A percentile compares a stretch with the other conserved stretches of the same genome.
These are phyloP conservation scores for Calonectria pseudoreteaudii DNA, from an alignment of 2,329 filamentous ascomycete species.

Conservation along the genomic window DNA sequence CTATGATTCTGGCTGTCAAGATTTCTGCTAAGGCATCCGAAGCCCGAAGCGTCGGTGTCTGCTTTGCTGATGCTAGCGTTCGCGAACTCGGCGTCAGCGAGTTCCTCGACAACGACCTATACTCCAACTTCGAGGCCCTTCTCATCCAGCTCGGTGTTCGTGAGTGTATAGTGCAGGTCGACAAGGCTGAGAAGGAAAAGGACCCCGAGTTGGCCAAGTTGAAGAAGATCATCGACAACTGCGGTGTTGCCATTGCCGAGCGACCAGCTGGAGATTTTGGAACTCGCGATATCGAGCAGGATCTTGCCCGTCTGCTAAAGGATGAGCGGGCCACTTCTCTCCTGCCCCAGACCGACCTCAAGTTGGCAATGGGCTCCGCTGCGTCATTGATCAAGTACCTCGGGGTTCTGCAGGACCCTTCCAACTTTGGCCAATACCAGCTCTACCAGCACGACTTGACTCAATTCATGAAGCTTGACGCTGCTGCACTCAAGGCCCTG, in stretches of 20 bases:
- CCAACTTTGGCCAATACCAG: constrained; percentile 97
- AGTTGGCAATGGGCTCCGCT: constrained; percentile 95
- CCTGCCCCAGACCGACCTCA: constrained; percentile 90
- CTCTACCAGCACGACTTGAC: constrained; percentile 97
- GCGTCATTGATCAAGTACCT: constrained; percentile 96
- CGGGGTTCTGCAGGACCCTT: constrained; percentile 87
- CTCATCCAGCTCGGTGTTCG: constrained; percentile 96
- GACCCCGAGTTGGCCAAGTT: constrained; percentile 91
- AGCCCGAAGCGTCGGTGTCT: constrained; percentile 89
- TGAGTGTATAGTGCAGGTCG: constrained; percentile 88
- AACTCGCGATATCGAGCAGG: constrained; percentile 94
- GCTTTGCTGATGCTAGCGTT: constrained; percentile 97
- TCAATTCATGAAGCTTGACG: constrained; percentile 98
- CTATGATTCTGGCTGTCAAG: constrained; percentile 95
- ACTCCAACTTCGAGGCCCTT: constrained; percentile 96
- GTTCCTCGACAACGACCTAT: constrained; percentile 98
- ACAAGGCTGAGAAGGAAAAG: constrained; percentile 83
- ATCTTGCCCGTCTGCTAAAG: constrained; percentile 86
- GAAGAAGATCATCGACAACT: constrained; percentile 89
- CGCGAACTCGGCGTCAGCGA: constrained; percentile 96
- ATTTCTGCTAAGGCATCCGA: constrained; percentile 89
- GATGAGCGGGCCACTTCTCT: constrained; percentile 83
- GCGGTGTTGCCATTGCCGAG: constrained; percentile 90
- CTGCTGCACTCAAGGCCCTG: constrained; percentile 90
- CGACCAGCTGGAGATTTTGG: constrained; percentile 82